Evolutionary conservation across 192 early-diverging fungal genomes (phyloP), one percentile per base, ranked within the genome.

Genomic region (Polychytrium aggregatum): DNA sequence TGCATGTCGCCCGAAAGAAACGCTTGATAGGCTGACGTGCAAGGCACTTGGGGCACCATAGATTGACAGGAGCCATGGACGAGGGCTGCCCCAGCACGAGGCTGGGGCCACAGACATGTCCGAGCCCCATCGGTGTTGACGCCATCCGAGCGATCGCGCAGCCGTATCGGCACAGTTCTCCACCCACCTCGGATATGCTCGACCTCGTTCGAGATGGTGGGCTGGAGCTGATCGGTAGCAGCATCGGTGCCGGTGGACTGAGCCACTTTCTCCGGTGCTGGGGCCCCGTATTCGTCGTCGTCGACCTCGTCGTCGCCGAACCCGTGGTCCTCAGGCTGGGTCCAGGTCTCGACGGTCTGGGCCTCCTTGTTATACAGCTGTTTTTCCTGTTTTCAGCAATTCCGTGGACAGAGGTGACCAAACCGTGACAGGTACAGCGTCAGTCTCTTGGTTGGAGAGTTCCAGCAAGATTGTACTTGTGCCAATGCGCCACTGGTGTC

Each of bases 361-460:
- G 57, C 51, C 46, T 90, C 92, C 61, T 95, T 95, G 59, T 76
- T 86, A 67, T 97, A 97, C 24, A 78, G 74, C 16, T 94, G 82
- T 42, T 70, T 73, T 68, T 91, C 83, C 82, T 85, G 44, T 25
- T 17, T 14, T 33, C 0, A 44, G 0, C 2, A 0, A 49, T 67
- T 6, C n/a, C 28, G 17, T 27, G 40, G 30, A 37, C 41, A 0
- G 44, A 10, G 29, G 21, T 55, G 5, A 53, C 18, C 17, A 22
- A 17, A 57, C 29, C 3, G 30, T 24, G 16, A 22, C 16, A 28
- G 33, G n/a, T 8, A 25, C 13, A 25, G 16, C 1, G 22, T n/a
- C n/a, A n/a, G n/a, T n/a, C n/a, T n/a, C n/a, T n/a, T n/a, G n/a
- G n/a, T n/a, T n/a, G n/a, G n/a, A n/a, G n/a, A n/a, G n/a, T n/a